phyloP scores from a whole-genome alignment of 2,329 filamentous ascomycete genomes.

The Tothia fuscella region DNA sequence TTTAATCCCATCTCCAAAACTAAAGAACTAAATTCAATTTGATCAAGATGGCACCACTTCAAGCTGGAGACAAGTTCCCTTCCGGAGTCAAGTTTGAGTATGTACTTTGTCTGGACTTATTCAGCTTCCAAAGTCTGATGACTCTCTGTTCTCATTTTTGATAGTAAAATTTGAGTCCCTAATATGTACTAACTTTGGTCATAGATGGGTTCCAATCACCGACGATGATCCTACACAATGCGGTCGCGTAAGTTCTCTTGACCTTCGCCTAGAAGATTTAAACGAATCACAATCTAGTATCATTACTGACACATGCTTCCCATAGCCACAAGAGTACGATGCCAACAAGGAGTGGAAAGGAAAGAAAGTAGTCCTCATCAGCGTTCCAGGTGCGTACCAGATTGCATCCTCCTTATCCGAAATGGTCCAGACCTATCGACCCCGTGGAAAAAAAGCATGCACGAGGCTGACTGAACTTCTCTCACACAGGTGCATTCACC shows the following conservation, averaged over 20 bases:
- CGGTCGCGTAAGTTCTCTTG: constrained; percentile 38
- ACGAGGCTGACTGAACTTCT: background rate
- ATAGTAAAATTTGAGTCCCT: no score
- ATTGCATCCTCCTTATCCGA: background rate
- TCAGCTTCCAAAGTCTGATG: no score
- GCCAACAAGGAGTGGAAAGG: constrained; percentile 63
- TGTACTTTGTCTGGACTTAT: no score
- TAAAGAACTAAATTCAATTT: background rate
- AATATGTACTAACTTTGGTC: constrained; percentile 7
- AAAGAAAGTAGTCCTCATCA: constrained; percentile 61
- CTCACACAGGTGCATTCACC: constrained; percentile 58
- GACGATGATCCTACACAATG: constrained; percentile 62
- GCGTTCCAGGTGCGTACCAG: constrained; percentile 46
- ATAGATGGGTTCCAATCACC: constrained; percentile 65
- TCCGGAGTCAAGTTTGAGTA: constrained; percentile 65
- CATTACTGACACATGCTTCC: no score
- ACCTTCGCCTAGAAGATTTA: background rate
- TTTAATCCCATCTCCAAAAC: no score
- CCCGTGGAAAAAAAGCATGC: background rate
- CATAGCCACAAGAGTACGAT: constrained; percentile 55
- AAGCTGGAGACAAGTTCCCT: constrained; percentile 76
- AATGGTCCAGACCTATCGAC: no score
- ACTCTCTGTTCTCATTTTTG: no score
- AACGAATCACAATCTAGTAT: background rate
- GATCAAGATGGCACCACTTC: constrained; percentile 50